Evolutionary conservation across 2,329 filamentous ascomycete species (phyloP).

Genomic region (Clarireedia hainanense): DNA sequence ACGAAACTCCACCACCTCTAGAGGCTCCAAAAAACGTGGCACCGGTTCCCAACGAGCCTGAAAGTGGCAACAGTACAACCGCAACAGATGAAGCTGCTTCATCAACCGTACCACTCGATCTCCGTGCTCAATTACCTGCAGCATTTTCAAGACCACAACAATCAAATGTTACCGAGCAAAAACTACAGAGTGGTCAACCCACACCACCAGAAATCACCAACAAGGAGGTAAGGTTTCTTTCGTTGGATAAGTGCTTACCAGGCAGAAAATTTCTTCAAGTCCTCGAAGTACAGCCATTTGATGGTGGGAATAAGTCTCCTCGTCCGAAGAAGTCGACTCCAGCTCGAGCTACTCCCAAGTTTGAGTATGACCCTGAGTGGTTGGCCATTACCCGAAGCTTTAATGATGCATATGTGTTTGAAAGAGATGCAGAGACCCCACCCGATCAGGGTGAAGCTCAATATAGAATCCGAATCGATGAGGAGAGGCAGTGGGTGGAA

Average conservation of each 20-base stretch:
- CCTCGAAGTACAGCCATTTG: conserved; percentile 49
- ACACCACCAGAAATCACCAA: conserved; percentile 70
- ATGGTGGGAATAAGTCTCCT: conserved; percentile 9
- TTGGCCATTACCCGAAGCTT: conserved; percentile 86
- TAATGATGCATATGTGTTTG: conserved; percentile 54
- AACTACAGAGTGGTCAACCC: conserved; percentile 47
- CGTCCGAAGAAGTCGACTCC: conserved; percentile 6
- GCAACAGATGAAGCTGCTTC: conserved; percentile 11
- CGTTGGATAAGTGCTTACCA: conserved; percentile 84
- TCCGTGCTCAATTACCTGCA: conserved; percentile 68
- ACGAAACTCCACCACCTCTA: conserved; percentile 30
- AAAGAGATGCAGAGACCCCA: conserved; percentile 45
- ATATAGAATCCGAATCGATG: conserved; percentile 61
- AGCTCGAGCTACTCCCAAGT: conserved; percentile 18
- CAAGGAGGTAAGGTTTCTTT: conserved; percentile 72
- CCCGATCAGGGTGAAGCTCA: conserved; percentile 58
- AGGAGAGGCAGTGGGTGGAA: conserved; percentile 72
- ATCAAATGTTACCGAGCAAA: conserved; percentile 20
- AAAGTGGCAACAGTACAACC: conserved; percentile 18
- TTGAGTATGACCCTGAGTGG: conserved; percentile 83
- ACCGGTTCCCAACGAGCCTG: conserved; percentile 51
- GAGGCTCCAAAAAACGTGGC: conserved; percentile 31
- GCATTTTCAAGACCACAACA: conserved; percentile 48
- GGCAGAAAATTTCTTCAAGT: conserved; percentile 77
- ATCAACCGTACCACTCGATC: conserved; percentile 46